These are phyloP conservation scores for barley (Hordeum vulgare) DNA, from an alignment of 176 grass and related monocot genomes.

Conservation along the genomic window DNA sequence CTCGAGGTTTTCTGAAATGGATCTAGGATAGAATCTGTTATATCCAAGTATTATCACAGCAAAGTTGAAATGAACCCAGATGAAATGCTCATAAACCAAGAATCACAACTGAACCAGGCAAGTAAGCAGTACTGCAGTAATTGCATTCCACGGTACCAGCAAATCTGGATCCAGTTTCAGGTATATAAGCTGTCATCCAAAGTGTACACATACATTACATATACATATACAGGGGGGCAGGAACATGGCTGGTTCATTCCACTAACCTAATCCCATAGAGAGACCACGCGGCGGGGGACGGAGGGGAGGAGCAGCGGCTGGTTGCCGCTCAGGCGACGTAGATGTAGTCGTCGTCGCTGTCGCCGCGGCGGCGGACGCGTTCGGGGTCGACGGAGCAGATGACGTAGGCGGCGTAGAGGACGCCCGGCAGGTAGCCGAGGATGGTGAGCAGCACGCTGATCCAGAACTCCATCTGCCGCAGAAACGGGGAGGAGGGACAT, in stretches of 20 bases:
- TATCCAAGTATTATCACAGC: neutral
- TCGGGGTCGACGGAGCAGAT: constrained; percentile 53
- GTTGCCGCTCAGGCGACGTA: constrained; percentile 35
- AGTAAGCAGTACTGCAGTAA: neutral
- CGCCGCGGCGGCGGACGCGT: constrained; percentile 3
- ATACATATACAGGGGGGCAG: neutral
- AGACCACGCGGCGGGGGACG: neutral
- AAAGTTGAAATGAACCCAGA: neutral
- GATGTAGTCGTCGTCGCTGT: constrained; percentile 28
- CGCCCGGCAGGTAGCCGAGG: constrained; percentile 70
- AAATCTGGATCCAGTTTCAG: neutral
- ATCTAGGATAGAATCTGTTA: neutral
- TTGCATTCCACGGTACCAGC: neutral
- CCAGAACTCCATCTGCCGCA: constrained; percentile 65
- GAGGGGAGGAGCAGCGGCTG: neutral
- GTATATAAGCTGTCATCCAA: neutral
- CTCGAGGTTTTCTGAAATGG: neutral
- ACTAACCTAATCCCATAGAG: neutral
- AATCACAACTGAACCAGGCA: neutral
- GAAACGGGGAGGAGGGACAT: neutral
- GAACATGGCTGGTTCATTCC: neutral
- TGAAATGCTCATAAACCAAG: neutral
- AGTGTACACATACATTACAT: constrained; percentile 5
- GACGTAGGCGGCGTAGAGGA: constrained; percentile 73
- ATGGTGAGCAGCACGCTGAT: constrained; percentile 74